Conservation (phyloP, 2,329 filamentous ascomycete genomes). For the Trichoderma citrinoviride region DNA sequence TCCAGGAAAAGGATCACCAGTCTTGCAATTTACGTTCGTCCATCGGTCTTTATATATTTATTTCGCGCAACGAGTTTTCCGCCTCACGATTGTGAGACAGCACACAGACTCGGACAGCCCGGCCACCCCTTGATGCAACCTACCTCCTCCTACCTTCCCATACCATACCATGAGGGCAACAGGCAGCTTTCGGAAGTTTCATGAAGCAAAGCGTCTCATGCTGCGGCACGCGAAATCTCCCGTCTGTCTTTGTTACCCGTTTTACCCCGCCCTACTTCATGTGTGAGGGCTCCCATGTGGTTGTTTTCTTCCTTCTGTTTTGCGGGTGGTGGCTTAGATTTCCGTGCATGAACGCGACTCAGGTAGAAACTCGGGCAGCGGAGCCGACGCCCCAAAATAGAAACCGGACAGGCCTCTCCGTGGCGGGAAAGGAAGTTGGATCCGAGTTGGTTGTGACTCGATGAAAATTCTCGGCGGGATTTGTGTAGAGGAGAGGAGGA, state of each 20-base stretch:
- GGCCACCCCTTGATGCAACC: conserved; percentile 9
- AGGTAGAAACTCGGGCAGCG: conserved; percentile 6
- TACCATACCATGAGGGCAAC: too few relatives aligned
- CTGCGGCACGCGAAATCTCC: background rate
- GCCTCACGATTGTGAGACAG: conserved; percentile 1
- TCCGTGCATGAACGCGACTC: background rate
- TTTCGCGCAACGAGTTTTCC: background rate
- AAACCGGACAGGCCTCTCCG: background rate
- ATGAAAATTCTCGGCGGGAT: background rate
- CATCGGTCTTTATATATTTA: background rate
- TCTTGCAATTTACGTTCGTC: too few relatives aligned
- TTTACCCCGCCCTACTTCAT: background rate
- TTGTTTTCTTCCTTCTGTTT: background rate
- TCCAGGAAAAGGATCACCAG: background rate
- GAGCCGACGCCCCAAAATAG: background rate
- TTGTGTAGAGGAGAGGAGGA: background rate
- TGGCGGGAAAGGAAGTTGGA: background rate
- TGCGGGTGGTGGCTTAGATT: background rate
- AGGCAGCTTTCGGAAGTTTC: background rate
- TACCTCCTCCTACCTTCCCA: too few relatives aligned
- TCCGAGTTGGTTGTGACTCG: background rate
- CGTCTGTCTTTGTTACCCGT: background rate
- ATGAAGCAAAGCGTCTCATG: conserved; percentile 1
- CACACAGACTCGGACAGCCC: conserved; percentile 7
- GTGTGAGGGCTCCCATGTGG: background rate